Percentiles rank a stretch among this genome's conserved stretches.
Conservation (phyloP, 345 rosid genomes). For the Salix udensis region DNA sequence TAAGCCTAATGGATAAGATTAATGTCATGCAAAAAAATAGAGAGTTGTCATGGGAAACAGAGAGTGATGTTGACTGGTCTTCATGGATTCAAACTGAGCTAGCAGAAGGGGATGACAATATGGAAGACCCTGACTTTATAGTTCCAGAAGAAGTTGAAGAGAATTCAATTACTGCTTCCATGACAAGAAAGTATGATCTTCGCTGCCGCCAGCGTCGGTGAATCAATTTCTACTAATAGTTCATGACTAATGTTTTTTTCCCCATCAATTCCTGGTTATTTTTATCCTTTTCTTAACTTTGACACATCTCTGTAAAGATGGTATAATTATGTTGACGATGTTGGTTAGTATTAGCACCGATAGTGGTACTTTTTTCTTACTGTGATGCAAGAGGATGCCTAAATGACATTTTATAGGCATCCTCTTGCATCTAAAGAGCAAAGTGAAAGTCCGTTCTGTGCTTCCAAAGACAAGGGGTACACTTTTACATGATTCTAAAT, state of each 20-base stretch:
- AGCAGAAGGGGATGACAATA: constrained; percentile 46
- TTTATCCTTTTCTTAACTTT: not conserved
- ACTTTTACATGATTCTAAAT: too few relatives aligned
- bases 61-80: constrained; percentile 54
- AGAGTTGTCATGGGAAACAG: constrained; percentile 35
- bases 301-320: not conserved
- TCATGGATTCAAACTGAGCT: constrained; percentile 63
- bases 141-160: constrained; percentile 41
- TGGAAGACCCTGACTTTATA: constrained; percentile 55
- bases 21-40: constrained; percentile 44
- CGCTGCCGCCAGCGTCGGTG: constrained; percentile 14
- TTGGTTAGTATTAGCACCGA: too few relatives aligned
- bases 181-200: constrained; percentile 32
- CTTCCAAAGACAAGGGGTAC: too few relatives aligned
- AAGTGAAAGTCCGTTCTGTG: too few relatives aligned
- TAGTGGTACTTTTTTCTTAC: not conserved
- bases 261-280: not conserved
- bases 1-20: constrained; percentile 54
- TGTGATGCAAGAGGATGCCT: too few relatives aligned
- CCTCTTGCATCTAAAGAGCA: too few relatives aligned
- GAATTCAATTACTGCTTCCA: constrained; percentile 16
- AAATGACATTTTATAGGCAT: too few relatives aligned
- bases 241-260: not conserved
- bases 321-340: not conserved
- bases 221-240: not conserved